Percentiles rank a stretch among this genome's conserved stretches.
Conservation (phyloP, 441 rosid genomes). For the Gossypium schwendimanii region DNA sequence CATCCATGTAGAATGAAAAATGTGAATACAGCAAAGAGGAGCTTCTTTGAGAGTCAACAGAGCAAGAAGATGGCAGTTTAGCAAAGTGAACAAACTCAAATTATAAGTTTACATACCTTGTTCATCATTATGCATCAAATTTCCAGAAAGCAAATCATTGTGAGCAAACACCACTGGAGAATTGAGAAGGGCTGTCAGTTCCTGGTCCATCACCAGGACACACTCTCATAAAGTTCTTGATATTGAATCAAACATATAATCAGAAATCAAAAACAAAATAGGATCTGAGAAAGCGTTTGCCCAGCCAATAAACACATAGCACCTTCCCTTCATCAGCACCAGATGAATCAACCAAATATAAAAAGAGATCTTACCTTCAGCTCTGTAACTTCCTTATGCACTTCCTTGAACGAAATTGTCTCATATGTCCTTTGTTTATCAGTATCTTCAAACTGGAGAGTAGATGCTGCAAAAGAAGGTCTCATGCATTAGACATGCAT, state of each 20-base stretch:
- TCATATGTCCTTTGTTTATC: slow-evolving; percentile 62
- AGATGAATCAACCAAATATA: background rate
- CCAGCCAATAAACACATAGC: background rate
- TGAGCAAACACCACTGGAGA: slow-evolving; percentile 88
- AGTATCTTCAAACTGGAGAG: slow-evolving; percentile 60
- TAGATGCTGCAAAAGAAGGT: slow-evolving; percentile 54
- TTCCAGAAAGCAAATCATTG: slow-evolving; percentile 92
- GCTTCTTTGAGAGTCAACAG: background rate
- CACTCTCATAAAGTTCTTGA: slow-evolving; percentile 15
- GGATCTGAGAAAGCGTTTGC: background rate
- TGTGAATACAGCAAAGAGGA: background rate
- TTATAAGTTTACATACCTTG: slow-evolving; percentile 41
- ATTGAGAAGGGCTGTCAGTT: slow-evolving; percentile 59
- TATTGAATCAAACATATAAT: slow-evolving; percentile 13
- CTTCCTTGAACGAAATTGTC: slow-evolving; percentile 64
- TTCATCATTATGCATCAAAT: slow-evolving; percentile 78
- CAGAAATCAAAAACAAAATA: background rate
- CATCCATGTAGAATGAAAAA: background rate
- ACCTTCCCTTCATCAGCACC: background rate
- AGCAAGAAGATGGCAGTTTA: background rate
- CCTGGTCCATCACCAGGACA: slow-evolving; percentile 58
- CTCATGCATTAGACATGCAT: slow-evolving; percentile 16
- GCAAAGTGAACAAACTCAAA: background rate
- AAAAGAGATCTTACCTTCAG: slow-evolving; percentile 51
- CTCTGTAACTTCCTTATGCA: slow-evolving; percentile 58